A percentile compares a stretch with the other conserved stretches of the same genome.
Evolutionary conservation across 177 flowering plant species (phyloP).

Genomic region (Vitis hybrid): DNA sequence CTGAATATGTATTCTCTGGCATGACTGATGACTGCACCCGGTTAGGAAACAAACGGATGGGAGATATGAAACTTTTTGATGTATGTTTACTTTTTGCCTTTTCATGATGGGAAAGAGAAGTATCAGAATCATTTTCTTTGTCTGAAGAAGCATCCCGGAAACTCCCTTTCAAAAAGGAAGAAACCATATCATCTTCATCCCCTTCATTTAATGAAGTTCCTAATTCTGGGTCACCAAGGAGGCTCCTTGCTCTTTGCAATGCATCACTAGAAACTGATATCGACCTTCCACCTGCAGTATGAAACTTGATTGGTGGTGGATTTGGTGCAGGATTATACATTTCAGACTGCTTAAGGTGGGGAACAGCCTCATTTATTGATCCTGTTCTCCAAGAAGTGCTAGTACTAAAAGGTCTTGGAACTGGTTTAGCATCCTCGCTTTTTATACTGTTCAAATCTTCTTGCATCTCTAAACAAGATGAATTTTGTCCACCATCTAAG

Average conservation of each 20-base stretch:
- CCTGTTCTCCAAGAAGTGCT: slow-evolving; percentile 22
- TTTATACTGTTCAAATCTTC: slow-evolving; percentile 1
- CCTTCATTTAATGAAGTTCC: slow-evolving; percentile 36
- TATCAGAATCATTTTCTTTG: slow-evolving; percentile 33
- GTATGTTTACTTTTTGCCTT: slow-evolving; percentile 17
- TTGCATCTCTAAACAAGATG: slow-evolving; percentile 18
- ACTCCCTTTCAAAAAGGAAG: slow-evolving; percentile 22
- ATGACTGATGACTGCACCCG: slow-evolving; percentile 18
- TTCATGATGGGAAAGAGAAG: slow-evolving; percentile 27
- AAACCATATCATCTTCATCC: slow-evolving; percentile 22
- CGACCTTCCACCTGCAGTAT: slow-evolving; percentile 91
- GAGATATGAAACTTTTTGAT: slow-evolving; percentile 41
- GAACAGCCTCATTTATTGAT: slow-evolving; percentile 12
- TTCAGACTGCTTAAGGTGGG: slow-evolving; percentile 21
- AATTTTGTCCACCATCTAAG: slow-evolving; percentile 23
- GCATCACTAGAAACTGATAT: slow-evolving; percentile 86
- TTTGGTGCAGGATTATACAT: slow-evolving; percentile 25
- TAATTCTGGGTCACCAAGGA: slow-evolving; percentile 78
- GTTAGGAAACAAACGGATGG: slow-evolving; percentile 32
- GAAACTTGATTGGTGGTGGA: slow-evolving; percentile 71
- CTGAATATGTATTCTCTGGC: slow-evolving; percentile 21
- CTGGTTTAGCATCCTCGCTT: slow-evolving; percentile 14
- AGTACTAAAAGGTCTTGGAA: slow-evolving; percentile 17
- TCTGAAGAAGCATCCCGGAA: slow-evolving; percentile 17
- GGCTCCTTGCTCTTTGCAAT: slow-evolving; percentile 79